Evolutionary conservation across 1,284 basidiomycete species (phyloP), one percentile per base, ranked within the genome.

Genomic region (Ceratobasidium sp.): DNA sequence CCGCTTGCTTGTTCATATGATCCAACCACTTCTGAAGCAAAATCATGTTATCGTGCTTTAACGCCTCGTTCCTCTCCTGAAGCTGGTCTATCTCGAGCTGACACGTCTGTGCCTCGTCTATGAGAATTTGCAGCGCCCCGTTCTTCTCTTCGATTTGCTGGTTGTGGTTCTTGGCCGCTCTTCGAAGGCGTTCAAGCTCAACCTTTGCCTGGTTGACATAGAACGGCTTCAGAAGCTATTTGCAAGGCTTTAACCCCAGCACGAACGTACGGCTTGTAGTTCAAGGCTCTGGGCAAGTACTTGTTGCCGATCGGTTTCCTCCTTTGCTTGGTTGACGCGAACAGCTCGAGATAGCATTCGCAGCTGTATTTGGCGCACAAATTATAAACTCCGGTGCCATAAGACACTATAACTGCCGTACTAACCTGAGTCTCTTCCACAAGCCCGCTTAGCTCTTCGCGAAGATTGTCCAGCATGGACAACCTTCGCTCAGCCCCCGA

Each of bases 11-110:
- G 82, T 98, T 95, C 86, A 98, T 98, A 80, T 93, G 92, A 82
- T 98, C 96, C 31, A 98, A 87, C 96, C 96, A 98, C 20, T 96
- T 91, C 83, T 98, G 95, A 0, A 99, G 87, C 51, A 99, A 88
- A 80, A 93, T 93, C 23, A 96, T 96, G 81, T 99, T 99, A 84
- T 99, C 97, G 81, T 92, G 93, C 75, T 90, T 91, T 63, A 99
- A 88, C 26, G 88, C 92, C 80, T 91, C 87, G 82, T 98, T 98
- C 51, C 94, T 91, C 79, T 95, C 90, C 78, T 95, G 92, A 49
- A 98, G 91, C 82, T 97, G 94, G 58, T 91, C 89, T 20, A 99
- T 89, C 83, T 99, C 97, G 63, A 98, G 89, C 78, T 95, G 92
- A 45, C 96, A 88, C 0, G 96, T 94, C 80, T 91, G 92, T 83